Percentiles rank a stretch among this genome's conserved stretches.
These are phyloP conservation scores for Rhodotorula mucilaginosa DNA, from an alignment of 1,284 basidiomycete species.

Conservation along the genomic window DNA sequence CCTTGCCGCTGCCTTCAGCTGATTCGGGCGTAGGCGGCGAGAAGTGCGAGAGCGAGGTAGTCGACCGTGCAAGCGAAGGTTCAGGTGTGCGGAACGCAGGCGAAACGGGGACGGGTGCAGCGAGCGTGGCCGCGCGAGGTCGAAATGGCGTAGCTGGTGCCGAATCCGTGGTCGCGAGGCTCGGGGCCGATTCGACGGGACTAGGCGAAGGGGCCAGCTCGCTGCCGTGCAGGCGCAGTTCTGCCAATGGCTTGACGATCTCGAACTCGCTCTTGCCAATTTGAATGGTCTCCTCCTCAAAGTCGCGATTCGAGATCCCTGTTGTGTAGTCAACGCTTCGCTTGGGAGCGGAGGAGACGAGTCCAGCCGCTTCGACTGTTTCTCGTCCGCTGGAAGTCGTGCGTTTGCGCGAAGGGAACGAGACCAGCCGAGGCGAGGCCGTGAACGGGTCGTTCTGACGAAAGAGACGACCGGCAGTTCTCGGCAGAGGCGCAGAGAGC, in stretches of 20 bases:
- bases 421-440: too few relatives aligned
- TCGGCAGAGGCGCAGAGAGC: too few relatives aligned
- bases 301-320: constrained; percentile 27
- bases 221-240: background rate
- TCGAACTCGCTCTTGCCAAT: constrained; percentile 31
- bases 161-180: background rate
- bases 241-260: constrained; percentile 29
- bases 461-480: too few relatives aligned
- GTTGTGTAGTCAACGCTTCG: constrained; percentile 15
- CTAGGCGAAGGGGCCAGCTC: background rate
- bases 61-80: background rate
- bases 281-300: constrained; percentile 30
- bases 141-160: background rate
- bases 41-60: constrained; percentile 19
- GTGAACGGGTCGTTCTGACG: background rate
- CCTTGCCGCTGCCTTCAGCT: constrained; percentile 7
- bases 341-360: background rate
- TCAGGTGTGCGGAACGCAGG: background rate
- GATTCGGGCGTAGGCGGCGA: constrained; percentile 24
- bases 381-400: too few relatives aligned
- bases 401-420: too few relatives aligned
- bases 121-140: background rate
- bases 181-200: background rate
- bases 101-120: constrained; percentile 1
- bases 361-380: too few relatives aligned